Base-by-base conservation (phyloP, 352 stramenopile genomes). In the Phytophthora crassamura region DNA sequence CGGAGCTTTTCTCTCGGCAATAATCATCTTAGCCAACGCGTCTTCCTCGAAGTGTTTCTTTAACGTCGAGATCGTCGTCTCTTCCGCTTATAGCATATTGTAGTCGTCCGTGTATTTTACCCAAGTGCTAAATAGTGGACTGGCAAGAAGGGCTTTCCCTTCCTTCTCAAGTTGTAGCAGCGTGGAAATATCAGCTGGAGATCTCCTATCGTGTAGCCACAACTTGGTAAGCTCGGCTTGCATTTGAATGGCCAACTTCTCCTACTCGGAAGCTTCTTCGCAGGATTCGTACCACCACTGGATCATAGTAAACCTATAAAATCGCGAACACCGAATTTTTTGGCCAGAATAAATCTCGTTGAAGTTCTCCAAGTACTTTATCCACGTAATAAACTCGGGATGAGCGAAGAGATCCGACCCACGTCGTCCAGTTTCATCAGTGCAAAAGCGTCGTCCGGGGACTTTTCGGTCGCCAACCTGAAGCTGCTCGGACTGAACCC, bases 71-170 rank as follows among this genome's bases (percentile, higher is more conserved):
- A 66, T 47, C 22, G 40, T 59, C 10, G 58, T 66, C 12, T 51
- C 15, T 11, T 43, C 59, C 6, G 35, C 45, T 1, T 38, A n/a
- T n/a, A 42, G 10, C 16, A 43, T 42, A 28, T 28, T 25, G 18
- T 38, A 67, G 22, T 53, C 49, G 5, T 67, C 59, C n/a, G 59
- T 61, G 40, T 60, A 67, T 40, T 55, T 53, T 4, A 54, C 11
- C 49, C 59, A 67, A 33, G 14, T 41, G 7, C 14, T 36, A 16
- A 67, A 49, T 15, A 53, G 15, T 8, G 59, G 34, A 9, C 20
- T 54, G 20, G 22, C 33, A 4, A 67, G 39, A 32, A 67, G 58
- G 8, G 22, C 10, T 8, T 43, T 7, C 9, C 40, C 38, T 2
- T 11, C n/a, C 2, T 52, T 33, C 8, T 66, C 30, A 16, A 67